Base-by-base conservation (phyloP, 2,329 filamentous ascomycete species). In the Trichoderma atrobrunneum region DNA sequence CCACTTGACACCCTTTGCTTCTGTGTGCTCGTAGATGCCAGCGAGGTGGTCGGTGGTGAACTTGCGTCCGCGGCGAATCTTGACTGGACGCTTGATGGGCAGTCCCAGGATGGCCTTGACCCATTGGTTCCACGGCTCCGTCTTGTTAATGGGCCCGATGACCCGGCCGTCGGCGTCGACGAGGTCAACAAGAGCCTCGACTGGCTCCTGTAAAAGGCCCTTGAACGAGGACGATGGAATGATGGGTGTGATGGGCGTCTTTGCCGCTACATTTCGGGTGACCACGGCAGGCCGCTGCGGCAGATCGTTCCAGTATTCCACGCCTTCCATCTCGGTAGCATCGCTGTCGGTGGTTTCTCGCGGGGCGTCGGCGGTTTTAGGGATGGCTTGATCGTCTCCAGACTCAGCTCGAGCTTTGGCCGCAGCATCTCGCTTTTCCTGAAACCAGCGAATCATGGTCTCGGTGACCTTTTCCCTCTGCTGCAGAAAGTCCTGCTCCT, bases 1-100 rank as follows among this genome's bases (percentile, higher is more conserved):
- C 84, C 84, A 87, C 74, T 84, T 85, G 63, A 83, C 80, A 1
- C 80, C 81, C 74, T 85, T 84, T 3, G 76, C 77, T 60, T 85
- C 82, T n/a, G 77, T 78, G 7, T 82, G 80, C 14, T 83, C 81
- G 67, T 84, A 83, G 43, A 86, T 83, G 32, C 76, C 79, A 3
- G 81, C 78, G 10, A 86, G 78, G 7, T 82, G 79, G 3, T 81
- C 77, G 3, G 78, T 74, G 12, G 79, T 82, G 70, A 86, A 84
- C n/a, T 81, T 82, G 21, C 83, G 78, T 14, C 82, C 81, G 5
- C 77, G 77, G 1, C 85, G 84, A 30, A 86, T 82, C 72, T 80
- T 81, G 68, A 86, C 81, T 0, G 76, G 76, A 12, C 84, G 80
- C 74, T 78, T 79, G 56, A 86, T 75, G 3, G 83, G 81, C 3